phyloP scores from a whole-genome alignment of 148 eudicot genomes.

The Arctostaphylos glauca region DNA sequence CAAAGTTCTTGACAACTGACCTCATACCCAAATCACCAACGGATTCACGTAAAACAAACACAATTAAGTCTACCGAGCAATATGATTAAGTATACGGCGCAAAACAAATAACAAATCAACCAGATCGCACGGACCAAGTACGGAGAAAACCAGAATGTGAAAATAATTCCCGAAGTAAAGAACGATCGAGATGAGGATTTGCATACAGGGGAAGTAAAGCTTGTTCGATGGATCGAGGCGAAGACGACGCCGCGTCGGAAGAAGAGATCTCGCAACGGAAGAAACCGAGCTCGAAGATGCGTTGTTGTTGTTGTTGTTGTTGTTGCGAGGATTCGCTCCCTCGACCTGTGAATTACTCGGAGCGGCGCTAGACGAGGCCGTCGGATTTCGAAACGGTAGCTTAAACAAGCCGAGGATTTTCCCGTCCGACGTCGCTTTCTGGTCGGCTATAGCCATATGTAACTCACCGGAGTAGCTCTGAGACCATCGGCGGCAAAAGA shows the following conservation, averaged over 20 bases:
- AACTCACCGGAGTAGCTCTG: neutral
- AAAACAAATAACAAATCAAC: neutral
- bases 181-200: constrained; percentile 11
- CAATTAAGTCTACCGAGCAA: neutral
- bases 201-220: constrained; percentile 85
- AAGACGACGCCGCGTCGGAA: constrained; percentile 80
- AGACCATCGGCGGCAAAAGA: constrained; percentile 12
- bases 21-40: neutral
- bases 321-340: constrained; percentile 33
- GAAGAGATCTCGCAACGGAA: constrained; percentile 77
- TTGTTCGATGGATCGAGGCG: constrained; percentile 80
- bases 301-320: neutral
- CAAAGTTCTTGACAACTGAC: neutral
- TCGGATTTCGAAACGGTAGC: constrained; percentile 50
- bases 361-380: constrained; percentile 20
- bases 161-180: neutral
- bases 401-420: constrained; percentile 61
- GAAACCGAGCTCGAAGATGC: constrained; percentile 45
- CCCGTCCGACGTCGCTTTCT: constrained; percentile 44
- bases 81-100: neutral
- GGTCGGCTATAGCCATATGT: constrained; percentile 52
- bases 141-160: neutral
- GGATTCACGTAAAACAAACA: neutral
- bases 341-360: constrained; percentile 28
- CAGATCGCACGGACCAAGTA: neutral